phyloP scores from a whole-genome alignment of 2,329 filamentous ascomycete genomes.

The Talaromyces pinophilus region DNA sequence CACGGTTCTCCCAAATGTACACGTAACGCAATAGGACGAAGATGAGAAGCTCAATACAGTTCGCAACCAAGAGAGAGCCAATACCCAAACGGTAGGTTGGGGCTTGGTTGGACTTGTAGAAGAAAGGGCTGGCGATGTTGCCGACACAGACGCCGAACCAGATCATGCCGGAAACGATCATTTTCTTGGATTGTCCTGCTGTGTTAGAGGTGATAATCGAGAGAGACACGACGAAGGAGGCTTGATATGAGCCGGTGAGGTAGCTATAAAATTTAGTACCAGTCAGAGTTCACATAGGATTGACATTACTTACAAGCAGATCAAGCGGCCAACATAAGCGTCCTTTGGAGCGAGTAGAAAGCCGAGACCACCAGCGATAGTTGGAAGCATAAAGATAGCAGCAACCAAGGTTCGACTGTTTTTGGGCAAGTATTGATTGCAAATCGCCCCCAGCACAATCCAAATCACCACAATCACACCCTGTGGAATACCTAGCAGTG shows the following conservation, averaged over 20 bases:
- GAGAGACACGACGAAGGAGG: constrained; percentile 33
- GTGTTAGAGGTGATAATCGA: constrained; percentile 35
- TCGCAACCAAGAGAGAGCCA: constrained; percentile 31
- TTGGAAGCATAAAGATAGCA: constrained; percentile 30
- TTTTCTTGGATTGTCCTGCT: constrained; percentile 37
- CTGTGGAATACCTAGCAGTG: constrained; percentile 42
- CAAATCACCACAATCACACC: constrained; percentile 37
- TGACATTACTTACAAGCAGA: constrained; percentile 25
- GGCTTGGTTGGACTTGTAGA: constrained; percentile 32
- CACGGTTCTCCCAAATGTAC: constrained; percentile 28
- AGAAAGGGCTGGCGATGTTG: constrained; percentile 34
- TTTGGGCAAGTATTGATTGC: constrained; percentile 29
- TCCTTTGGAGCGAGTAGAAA: constrained; percentile 25
- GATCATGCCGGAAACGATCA: constrained; percentile 34
- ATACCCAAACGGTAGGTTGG: constrained; percentile 31
- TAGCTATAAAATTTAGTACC: constrained; percentile 25
- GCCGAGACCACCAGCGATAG: constrained; percentile 28
- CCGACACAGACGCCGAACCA: constrained; percentile 31
- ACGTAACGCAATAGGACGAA: constrained; percentile 24
- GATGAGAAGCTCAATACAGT: constrained; percentile 27
- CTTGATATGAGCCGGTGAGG: constrained; percentile 34
- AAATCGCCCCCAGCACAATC: constrained; percentile 27
- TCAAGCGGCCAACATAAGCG: constrained; percentile 28
- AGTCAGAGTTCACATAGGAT: background rate
- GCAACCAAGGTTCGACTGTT: constrained; percentile 28